A percentile compares a stretch with the other conserved stretches of the same genome.
Conservation (phyloP, 2,329 filamentous ascomycete genomes). For the Colletotrichum spinosum region DNA sequence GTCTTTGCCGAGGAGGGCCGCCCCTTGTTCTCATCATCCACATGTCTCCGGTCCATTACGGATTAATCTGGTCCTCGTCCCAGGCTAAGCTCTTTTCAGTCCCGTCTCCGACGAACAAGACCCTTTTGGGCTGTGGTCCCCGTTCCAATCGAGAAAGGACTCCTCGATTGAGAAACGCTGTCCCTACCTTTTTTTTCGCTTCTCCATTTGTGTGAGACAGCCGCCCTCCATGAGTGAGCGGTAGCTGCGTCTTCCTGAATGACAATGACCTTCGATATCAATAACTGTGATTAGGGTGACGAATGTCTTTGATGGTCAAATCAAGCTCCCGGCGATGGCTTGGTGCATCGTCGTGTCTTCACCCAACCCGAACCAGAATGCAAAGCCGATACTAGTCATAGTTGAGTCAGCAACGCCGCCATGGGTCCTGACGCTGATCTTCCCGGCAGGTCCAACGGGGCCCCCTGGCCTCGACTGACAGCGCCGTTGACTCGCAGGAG, state of each 20-base stretch:
- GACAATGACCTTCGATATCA: too few species aligned
- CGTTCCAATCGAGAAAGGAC: conserved; percentile 46
- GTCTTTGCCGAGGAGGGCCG: conserved; percentile 41
- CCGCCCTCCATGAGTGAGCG: conserved; percentile 4
- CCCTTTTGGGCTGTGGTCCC: conserved; percentile 51
- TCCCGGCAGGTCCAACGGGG: conserved; percentile 26
- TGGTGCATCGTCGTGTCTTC: conserved; percentile 1
- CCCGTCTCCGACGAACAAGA: conserved; percentile 49
- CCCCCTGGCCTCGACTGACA: conserved; percentile 25
- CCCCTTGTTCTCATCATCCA: conserved; percentile 26
- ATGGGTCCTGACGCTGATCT: conserved; percentile 31
- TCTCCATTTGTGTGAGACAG: conserved; percentile 17
- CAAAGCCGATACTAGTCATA: conserved; percentile 22
- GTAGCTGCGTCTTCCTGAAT: too few species aligned
- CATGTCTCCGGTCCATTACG: conserved; percentile 28
- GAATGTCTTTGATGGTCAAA: conserved; percentile 4
- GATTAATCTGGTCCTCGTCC: conserved; percentile 27
- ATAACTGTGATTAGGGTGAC: conserved; percentile 3
- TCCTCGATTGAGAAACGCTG: conserved; percentile 50
- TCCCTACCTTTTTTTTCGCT: conserved; percentile 34
- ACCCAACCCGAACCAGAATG: background rate
- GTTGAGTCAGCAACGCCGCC: conserved; percentile 33
- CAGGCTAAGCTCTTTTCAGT: conserved; percentile 50
- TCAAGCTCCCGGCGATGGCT: conserved; percentile 2
- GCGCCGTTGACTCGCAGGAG: conserved; percentile 34